Base-by-base conservation (phyloP, 768 basidiomycete genomes). In the Termitomyces sp. region DNA sequence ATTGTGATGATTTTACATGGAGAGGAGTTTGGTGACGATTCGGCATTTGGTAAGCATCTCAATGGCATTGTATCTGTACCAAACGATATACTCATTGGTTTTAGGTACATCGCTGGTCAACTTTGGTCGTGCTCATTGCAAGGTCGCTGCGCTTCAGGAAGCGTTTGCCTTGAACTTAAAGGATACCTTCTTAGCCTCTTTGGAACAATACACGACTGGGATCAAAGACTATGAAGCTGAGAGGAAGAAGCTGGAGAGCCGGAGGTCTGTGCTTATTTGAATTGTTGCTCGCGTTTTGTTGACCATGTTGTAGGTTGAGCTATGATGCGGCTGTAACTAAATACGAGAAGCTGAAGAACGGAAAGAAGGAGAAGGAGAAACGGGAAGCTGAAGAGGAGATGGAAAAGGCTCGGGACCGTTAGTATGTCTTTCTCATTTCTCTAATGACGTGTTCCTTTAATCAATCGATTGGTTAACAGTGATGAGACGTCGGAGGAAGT, bases 401-500 rank as follows among this genome's bases (percentile, higher is more conserved):
- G 59, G 81, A 86, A 43, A 77, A 76, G 32, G 84, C 88, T 12
- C 82, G 82, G 59, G 72, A 84, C 44, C 84, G 91, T 65, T 94
- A 90, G 92, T 94, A 66, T 64, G 85, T 68, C 58, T 60, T 40
- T 44, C 55, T 8, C 37, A 28, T 46, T 27, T 51, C 40, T 2
- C 45, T 27, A 28, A 37, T 10, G 54, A 50, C n/a, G 4, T 1
- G 49, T 51, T 27, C 21, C 17, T 17, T 32, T 48, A 12, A 37
- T 39, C 61, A 30, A 53, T 54, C 55, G 61, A 3, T 54, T 46
- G 25, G 1, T 53, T 48, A 50, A 9, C 61, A 94, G 94, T 62
- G 92, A 96, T 55, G 93, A 97, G 70, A 86, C 88, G 0, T 80
- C 84, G 9, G 89, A 94, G 66, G 91, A 95, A 59, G 81, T 95